These are phyloP conservation scores for Cytospora piceae DNA, from an alignment of 2,329 filamentous ascomycete genomes.

Conservation along the genomic window DNA sequence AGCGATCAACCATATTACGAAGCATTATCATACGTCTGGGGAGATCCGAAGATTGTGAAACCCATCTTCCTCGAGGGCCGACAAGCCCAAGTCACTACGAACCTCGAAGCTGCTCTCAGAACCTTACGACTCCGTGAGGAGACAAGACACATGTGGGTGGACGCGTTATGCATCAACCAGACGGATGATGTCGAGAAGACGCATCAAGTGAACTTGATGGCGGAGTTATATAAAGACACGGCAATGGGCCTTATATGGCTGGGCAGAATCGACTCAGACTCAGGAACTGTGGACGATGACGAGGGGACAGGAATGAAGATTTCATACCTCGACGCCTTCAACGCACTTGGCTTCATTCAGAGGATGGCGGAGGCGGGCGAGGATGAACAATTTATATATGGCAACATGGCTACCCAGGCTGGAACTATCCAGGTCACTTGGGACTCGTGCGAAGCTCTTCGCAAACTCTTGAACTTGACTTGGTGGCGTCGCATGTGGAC, in stretches of 20 bases:
- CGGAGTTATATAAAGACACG: background rate
- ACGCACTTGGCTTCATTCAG: background rate
- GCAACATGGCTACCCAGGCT: background rate
- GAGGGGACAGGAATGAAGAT: background rate
- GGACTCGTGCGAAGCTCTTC: background rate
- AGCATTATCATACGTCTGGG: conserved; percentile 19
- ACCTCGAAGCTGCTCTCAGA: conserved; percentile 10
- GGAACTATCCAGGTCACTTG: background rate
- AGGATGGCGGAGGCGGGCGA: background rate
- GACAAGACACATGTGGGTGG: background rate
- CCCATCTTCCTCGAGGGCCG: conserved; percentile 7
- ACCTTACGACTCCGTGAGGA: background rate
- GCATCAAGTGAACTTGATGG: background rate
- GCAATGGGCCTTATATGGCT: background rate
- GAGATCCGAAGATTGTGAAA: background rate
- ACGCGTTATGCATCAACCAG: conserved; percentile 3
- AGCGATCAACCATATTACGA: background rate
- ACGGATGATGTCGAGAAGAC: conserved; percentile 1
- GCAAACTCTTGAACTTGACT: background rate
- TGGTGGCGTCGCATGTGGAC: background rate
- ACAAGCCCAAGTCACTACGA: background rate
- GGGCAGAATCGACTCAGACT: background rate
- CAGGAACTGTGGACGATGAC: background rate
- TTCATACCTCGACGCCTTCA: background rate
- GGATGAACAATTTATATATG: background rate